These are phyloP conservation scores for Spergularia marina DNA, from an alignment of 148 eudicot genomes.

Conservation along the genomic window DNA sequence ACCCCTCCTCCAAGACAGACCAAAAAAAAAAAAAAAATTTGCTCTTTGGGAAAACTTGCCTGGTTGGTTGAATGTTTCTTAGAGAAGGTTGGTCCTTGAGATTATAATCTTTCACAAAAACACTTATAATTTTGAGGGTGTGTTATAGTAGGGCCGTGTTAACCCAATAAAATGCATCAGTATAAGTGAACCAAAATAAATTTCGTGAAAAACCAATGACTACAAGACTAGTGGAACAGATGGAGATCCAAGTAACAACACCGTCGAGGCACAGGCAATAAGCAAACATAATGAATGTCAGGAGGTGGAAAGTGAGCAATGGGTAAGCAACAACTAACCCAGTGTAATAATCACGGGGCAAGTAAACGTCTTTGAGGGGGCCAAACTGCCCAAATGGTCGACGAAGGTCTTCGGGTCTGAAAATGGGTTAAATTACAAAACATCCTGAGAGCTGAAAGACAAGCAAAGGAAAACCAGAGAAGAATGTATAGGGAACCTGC, in stretches of 20 bases:
- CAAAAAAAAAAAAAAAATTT: background rate
- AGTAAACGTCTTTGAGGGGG: conserved; percentile 78
- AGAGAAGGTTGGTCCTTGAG: background rate
- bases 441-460: background rate
- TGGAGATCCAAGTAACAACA: background rate
- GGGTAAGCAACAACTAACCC: conserved; percentile 54
- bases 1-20: background rate
- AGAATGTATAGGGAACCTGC: conserved; percentile 43
- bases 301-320: background rate
- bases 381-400: conserved; percentile 94
- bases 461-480: background rate
- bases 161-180: background rate
- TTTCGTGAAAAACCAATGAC: too few species aligned
- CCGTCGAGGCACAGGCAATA: background rate
- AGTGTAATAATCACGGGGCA: conserved; percentile 91
- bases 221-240: too few species aligned
- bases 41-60: background rate
- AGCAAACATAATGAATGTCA: background rate
- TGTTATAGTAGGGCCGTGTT: background rate
- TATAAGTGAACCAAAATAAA: background rate
- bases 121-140: background rate
- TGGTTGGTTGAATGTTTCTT: background rate
- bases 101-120: too few species aligned
- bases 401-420: conserved; percentile 93
- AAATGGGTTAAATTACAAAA: background rate